Base-by-base conservation (phyloP, 1,284 basidiomycete genomes). In the Kwoniella shivajii region DNA sequence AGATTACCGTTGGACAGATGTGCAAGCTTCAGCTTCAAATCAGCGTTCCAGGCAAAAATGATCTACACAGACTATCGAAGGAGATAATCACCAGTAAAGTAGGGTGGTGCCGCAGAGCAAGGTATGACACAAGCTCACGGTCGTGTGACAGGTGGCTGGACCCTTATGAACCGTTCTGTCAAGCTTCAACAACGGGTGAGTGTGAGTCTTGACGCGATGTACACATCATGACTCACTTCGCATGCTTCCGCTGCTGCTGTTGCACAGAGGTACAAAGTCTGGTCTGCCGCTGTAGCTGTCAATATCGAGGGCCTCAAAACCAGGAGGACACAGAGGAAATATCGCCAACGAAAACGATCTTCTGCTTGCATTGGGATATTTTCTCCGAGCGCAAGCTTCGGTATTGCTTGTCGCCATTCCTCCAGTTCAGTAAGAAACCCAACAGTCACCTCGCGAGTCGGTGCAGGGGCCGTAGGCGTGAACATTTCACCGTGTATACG, bases 241-340 rank as follows among this genome's bases (percentile, higher is more conserved):
- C 59, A 61, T 10, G 59, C 56, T 33, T 64, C 59, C 13, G 62
- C 62, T 3, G 62, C 62, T 3, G 62, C 60, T 16, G 52, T 59
- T 10, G 62, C 62, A 33, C 62, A 61, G 3, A 64, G 48, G n/a
- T 31, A 54, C 30, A 61, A 43, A 5, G 56, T 34, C 11, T 59
- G 62, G 41, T 64, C 59, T 14, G n/a, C 39, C 7, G 62, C 45
- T 9, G 30, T 34, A 11, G 56, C 60, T 29, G 38, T 42, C 13
- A 61, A 22, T 3, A 61, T 44, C 3, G 50, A 54, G 5, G 60
- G 62, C 14, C 62, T 44, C 9, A 64, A 50, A 10, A 50, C 56
- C 27, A 56, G 53, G 14, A 61, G 36, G 6, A 64, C 62, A 18
- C 41, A 43, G 29, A 61, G 59, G 43, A 61, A 64, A 34, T 64